Base-by-base conservation (phyloP, 345 rosid genomes). In the Hirschfeldia incana region DNA sequence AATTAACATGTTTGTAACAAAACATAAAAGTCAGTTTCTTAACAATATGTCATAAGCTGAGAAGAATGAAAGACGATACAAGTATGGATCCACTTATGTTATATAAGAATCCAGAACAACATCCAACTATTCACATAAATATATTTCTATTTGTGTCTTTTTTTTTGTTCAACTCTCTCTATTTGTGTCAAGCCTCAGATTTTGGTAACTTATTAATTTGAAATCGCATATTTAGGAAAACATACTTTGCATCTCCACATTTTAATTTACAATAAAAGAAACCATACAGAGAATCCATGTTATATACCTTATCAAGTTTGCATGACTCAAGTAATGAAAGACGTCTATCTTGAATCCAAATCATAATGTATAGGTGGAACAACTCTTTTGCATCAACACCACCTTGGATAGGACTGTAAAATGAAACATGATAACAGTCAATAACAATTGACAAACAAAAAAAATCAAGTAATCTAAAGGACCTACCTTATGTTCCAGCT, bases 291-390 rank as follows among this genome's bases (percentile, higher is more conserved):
- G 58, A 53, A 32, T 15, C 17, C 68, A 64, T 78, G 30, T 49
- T 49, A 8, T 49, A 49, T 86, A 90, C 99, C 98, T 93, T 95
- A 84, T 95, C 99, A 73, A 95, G 82, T 85, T 91, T 95, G 73
- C 96, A 95, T n/a, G 93, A 85, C 80, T 93, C 99, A 0, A 93
- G 97, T 80, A 95, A 85, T 67, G 96, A 84, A 71, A 86, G 88
- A 46, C 96, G 98, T 79, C 84, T 91, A 75, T 95, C 99, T 88
- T 95, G 94, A 86, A 95, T 95, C 99, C 99, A 95, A 15, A 93
- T 79, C 93, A 91, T 88, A 70, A 95, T 91, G 84, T 95, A 95
- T 72, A 95, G 76, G 84, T 95, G 93, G 84, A 95, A 95, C 73
- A 95, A 85, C 69, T 95, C 97, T 81, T 90, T 93, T 33, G 99